Conservation (phyloP, 192 early-diverging fungal species). For the Entomortierella beljakovae region DNA sequence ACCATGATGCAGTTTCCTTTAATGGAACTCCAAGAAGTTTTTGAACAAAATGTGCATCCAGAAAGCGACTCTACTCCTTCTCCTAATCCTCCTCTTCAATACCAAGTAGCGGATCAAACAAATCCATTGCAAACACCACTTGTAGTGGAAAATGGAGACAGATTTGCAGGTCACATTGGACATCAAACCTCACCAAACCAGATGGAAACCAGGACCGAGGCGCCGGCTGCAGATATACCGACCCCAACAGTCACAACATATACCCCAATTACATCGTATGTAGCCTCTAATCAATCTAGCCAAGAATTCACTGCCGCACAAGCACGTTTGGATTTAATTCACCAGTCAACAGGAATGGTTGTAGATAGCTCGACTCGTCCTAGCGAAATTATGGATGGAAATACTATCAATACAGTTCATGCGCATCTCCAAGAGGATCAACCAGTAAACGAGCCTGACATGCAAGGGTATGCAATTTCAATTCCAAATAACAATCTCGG, state of each 20-base stretch:
- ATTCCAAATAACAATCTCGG: neutral
- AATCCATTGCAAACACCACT: neutral
- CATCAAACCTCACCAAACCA: too few relatives aligned
- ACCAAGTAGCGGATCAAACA: neutral
- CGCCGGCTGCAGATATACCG: neutral
- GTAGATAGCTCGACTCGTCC: conserved; percentile 37
- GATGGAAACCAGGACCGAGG: too few relatives aligned
- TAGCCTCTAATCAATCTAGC: neutral
- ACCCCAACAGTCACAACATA: neutral
- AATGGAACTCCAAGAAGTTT: neutral
- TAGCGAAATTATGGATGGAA: conserved; percentile 37
- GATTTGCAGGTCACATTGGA: too few relatives aligned
- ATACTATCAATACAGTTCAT: conserved; percentile 28
- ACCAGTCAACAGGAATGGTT: conserved; percentile 33
- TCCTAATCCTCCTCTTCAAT: neutral
- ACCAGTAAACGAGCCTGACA: neutral
- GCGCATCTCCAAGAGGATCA: conserved; percentile 3
- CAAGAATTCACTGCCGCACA: conserved; percentile 1
- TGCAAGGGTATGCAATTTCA: neutral
- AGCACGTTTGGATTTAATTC: conserved; percentile 25
- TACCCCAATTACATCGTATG: conserved; percentile 2
- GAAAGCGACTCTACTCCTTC: too few relatives aligned
- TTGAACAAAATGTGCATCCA: neutral
- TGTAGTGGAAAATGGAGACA: too few relatives aligned
- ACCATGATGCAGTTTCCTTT: neutral